Conservation (phyloP, 768 basidiomycete species). For the Hericium rajendrae region DNA sequence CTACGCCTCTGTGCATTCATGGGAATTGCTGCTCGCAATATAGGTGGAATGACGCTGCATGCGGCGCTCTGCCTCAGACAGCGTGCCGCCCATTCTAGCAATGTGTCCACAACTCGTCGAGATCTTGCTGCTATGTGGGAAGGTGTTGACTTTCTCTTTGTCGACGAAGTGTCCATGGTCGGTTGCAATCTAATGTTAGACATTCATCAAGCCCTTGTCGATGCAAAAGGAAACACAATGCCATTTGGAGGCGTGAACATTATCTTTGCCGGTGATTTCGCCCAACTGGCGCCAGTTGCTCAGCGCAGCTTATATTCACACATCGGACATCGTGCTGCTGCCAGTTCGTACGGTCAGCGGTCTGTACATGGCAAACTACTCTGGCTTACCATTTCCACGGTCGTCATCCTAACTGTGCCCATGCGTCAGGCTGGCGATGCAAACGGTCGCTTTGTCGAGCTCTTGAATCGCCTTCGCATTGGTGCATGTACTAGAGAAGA, state of each 20-base stretch:
- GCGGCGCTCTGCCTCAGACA: too few relatives aligned
- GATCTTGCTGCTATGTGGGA: too few relatives aligned
- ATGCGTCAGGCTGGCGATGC: neutral
- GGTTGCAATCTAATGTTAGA: too few relatives aligned
- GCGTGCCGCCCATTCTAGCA: too few relatives aligned
- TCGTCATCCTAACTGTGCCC: neutral
- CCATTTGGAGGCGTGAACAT: neutral
- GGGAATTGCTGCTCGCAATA: too few relatives aligned
- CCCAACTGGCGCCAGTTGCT: neutral
- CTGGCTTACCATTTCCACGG: neutral
- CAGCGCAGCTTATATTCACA: neutral
- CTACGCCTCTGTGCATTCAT: too few relatives aligned
- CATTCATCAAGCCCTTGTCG: too few relatives aligned
- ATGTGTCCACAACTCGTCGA: too few relatives aligned
- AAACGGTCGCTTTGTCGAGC: neutral
- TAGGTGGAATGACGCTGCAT: too few relatives aligned
- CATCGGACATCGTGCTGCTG: neutral
- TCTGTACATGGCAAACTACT: neutral
- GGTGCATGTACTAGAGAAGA: constrained; percentile 3
- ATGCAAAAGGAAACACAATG: too few relatives aligned
- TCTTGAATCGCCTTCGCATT: neutral
- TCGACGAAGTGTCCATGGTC: too few relatives aligned
- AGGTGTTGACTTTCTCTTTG: too few relatives aligned
- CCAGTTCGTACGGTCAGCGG: neutral
- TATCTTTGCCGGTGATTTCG: neutral